phyloP scores from a whole-genome alignment of 306 rosid genomes.

The Begonia fuchsioides region DNA sequence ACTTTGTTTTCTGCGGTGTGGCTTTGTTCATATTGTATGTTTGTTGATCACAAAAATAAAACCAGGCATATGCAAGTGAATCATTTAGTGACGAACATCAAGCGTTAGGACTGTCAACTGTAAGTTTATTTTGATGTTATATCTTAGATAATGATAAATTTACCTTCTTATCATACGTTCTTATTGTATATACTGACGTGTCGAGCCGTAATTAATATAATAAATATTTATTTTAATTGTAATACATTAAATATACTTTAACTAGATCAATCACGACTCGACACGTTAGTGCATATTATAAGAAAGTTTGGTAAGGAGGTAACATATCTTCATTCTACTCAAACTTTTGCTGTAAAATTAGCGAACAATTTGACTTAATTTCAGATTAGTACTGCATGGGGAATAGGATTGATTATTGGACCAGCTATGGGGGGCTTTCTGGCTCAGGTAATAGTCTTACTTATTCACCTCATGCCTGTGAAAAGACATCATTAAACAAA shows the following conservation, averaged over 20 bases:
- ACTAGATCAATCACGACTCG: too few relatives aligned
- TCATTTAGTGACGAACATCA: slow-evolving; percentile 60
- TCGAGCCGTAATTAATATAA: too few relatives aligned
- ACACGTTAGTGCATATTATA: too few relatives aligned
- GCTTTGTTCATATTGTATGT: background rate
- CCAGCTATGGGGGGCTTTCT: slow-evolving; percentile 87
- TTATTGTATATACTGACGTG: too few relatives aligned
- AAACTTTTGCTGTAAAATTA: background rate
- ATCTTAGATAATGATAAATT: too few relatives aligned
- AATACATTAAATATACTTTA: too few relatives aligned
- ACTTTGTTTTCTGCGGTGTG: background rate
- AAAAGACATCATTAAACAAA: background rate
- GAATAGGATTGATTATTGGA: slow-evolving; percentile 60
- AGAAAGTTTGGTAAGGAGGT: too few relatives aligned
- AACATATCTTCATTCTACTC: slow-evolving; percentile 5
- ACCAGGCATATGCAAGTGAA: slow-evolving; percentile 74
- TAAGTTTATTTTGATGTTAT: slow-evolving; percentile 23
- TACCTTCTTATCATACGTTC: too few relatives aligned
- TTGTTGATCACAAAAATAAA: background rate
- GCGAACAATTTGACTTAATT: slow-evolving; percentile 9
- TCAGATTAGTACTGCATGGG: slow-evolving; percentile 79
- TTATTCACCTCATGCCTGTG: slow-evolving; percentile 1
- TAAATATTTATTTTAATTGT: too few relatives aligned
- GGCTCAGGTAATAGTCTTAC: slow-evolving; percentile 50
- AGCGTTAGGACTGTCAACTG: slow-evolving; percentile 65